Evolutionary conservation across 352 stramenopile genomes (phyloP).

Genomic region (Phytophthora crassamura): DNA sequence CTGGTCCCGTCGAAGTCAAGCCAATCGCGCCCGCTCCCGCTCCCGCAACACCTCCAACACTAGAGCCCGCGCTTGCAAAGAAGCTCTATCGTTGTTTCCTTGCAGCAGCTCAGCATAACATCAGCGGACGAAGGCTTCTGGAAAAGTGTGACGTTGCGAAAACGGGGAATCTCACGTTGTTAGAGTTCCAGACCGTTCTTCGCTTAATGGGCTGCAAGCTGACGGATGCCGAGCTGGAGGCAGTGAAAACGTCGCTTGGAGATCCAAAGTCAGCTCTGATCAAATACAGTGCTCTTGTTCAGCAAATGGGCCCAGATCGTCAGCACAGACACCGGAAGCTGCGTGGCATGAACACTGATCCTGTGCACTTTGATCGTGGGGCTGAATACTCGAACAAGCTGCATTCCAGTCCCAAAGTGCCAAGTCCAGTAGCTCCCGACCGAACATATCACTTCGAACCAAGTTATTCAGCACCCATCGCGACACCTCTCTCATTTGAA

Average conservation of each 20-base stretch:
- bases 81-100: conserved; percentile 79
- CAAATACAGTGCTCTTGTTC: conserved; percentile 57
- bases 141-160: conserved; percentile 72
- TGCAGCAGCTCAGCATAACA: conserved; percentile 70
- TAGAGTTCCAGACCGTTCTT: conserved; percentile 83
- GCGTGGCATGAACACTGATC: conserved; percentile 14
- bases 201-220: conserved; percentile 77
- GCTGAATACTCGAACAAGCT: conserved; percentile 24
- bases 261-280: conserved; percentile 49
- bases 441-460: conserved; percentile 16
- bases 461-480: background rate
- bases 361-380: conserved; percentile 18
- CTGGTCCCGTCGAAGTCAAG: conserved; percentile 34
- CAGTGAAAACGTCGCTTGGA: conserved; percentile 59
- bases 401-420: conserved; percentile 5
- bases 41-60: conserved; percentile 4
- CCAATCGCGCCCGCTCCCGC: conserved; percentile 15
- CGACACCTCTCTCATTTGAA: conserved; percentile 35
- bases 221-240: conserved; percentile 51
- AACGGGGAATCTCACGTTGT: conserved; percentile 59
- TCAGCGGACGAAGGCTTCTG: conserved; percentile 73
- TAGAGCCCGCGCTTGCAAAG: conserved; percentile 46
- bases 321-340: conserved; percentile 35
- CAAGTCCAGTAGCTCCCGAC: conserved; percentile 23
- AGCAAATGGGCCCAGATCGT: conserved; percentile 48